Evolutionary conservation across 495 filamentous ascomycete species (phyloP).

Genomic region (Mycothermus thermophilus): DNA sequence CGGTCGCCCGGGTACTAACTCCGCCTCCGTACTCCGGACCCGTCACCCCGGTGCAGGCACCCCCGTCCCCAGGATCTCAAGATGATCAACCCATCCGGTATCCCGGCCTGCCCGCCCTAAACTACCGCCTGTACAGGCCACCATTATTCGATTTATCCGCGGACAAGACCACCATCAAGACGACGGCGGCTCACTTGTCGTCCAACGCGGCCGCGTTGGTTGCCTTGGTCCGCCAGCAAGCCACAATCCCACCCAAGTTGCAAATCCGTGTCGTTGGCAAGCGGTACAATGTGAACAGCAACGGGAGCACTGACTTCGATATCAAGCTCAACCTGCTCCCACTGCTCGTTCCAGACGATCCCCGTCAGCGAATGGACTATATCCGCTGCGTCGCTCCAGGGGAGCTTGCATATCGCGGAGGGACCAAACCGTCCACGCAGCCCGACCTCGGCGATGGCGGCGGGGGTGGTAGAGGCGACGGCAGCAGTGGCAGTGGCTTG

Average conservation of each 20-base stretch:
- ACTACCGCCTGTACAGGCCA: slow-evolving; percentile 38
- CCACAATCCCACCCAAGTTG: slow-evolving; percentile 38
- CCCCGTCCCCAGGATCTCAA: slow-evolving; percentile 9
- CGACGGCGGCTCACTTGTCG: slow-evolving; percentile 27
- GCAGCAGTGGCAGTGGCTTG: no score
- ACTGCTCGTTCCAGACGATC: slow-evolving; percentile 29
- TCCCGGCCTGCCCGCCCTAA: slow-evolving; percentile 34
- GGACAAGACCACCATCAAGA: slow-evolving; percentile 33
- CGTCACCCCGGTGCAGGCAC: slow-evolving; percentile 14
- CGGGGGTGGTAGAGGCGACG: no score
- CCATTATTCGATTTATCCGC: slow-evolving; percentile 32
- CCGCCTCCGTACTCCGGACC: slow-evolving; percentile 37
- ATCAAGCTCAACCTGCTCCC: slow-evolving; percentile 41
- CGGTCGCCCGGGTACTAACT: slow-evolving; percentile 2
- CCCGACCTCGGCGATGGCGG: slow-evolving; percentile 24
- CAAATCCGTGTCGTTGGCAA: slow-evolving; percentile 34
- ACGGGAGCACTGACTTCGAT: slow-evolving; percentile 29
- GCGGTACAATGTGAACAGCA: slow-evolving; percentile 8
- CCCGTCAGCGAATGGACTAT: slow-evolving; percentile 34
- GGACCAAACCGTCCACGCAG: slow-evolving; percentile 21
- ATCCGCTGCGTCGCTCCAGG: slow-evolving; percentile 35
- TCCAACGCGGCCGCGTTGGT: slow-evolving; percentile 27
- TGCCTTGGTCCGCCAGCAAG: slow-evolving; percentile 30
- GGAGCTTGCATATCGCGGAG: slow-evolving; percentile 36
- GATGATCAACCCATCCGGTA: slow-evolving; percentile 19